Conservation (phyloP, 1,284 basidiomycete genomes). For the Microbotryomycetes sp. region DNA sequence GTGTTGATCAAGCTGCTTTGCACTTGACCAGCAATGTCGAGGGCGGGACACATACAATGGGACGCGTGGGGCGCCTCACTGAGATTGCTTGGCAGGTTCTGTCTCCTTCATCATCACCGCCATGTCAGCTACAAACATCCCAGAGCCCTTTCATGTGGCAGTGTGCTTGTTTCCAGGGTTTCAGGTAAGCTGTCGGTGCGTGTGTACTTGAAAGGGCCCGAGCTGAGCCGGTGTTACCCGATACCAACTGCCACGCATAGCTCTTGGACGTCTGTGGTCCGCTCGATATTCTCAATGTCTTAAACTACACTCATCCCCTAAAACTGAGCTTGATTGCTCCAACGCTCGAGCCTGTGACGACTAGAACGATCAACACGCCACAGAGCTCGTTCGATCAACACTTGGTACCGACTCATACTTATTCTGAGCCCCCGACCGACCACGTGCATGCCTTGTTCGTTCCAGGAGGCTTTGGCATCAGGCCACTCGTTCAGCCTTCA, state of each 20-base stretch:
- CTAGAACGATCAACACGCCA: not conserved
- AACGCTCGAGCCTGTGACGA: conserved; percentile 1
- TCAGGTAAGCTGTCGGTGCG: not conserved
- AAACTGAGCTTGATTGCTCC: not conserved
- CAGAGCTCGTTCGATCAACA: not conserved
- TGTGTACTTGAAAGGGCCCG: too few species aligned
- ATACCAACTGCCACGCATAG: too few species aligned
- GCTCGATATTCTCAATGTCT: not conserved
- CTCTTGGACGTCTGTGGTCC: conserved; percentile 1
- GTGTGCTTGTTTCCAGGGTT: not conserved
- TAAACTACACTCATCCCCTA: not conserved
- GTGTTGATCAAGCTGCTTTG: too few species aligned
- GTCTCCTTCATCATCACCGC: not conserved
- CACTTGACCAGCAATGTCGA: not conserved
- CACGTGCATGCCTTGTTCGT: not conserved
- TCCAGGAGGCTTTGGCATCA: not conserved
- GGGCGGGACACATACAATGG: not conserved
- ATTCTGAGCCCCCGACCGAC: not conserved
- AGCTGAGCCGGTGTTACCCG: too few species aligned
- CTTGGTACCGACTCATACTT: not conserved
- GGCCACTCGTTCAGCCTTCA: not conserved
- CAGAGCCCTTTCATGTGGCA: not conserved
- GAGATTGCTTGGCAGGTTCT: not conserved
- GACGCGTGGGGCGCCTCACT: not conserved
- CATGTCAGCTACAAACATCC: not conserved